These are phyloP conservation scores for Tetracladium setigerum DNA, from an alignment of 495 filamentous ascomycete species.

Conservation along the genomic window DNA sequence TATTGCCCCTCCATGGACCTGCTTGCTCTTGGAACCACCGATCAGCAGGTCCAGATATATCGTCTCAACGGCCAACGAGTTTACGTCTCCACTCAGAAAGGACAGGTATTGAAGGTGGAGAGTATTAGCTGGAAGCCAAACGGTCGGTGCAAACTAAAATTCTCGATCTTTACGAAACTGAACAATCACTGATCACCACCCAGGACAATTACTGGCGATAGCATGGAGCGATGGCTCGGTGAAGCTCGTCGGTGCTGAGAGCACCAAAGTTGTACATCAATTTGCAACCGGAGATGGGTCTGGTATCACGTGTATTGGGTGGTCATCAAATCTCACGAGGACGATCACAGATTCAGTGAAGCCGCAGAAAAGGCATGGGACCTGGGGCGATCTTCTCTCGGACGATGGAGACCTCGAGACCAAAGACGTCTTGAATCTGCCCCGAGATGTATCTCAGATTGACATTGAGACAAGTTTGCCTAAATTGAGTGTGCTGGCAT, in stretches of 20 bases:
- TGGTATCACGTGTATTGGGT: constrained; percentile 60
- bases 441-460: constrained; percentile 65
- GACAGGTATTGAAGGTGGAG: constrained; percentile 8
- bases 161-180: neutral
- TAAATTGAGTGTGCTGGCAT: constrained; percentile 63
- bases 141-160: constrained; percentile 36
- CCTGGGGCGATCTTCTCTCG: constrained; percentile 26
- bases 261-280: constrained; percentile 68
- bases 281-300: constrained; percentile 37
- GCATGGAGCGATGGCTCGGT: constrained; percentile 68
- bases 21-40: constrained; percentile 58
- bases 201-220: constrained; percentile 68
- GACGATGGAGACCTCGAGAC: constrained; percentile 14
- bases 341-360: constrained; percentile 17
- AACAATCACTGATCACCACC: constrained; percentile 17
- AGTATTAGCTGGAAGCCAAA: constrained; percentile 69
- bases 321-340: constrained; percentile 60
- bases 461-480: constrained; percentile 77
- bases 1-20: constrained; percentile 84
- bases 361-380: neutral
- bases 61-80: constrained; percentile 63
- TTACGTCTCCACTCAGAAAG: constrained; percentile 40
- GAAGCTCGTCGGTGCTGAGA: constrained; percentile 66
- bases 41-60: constrained; percentile 55
- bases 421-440: constrained; percentile 50